Evolutionary conservation across 345 rosid genomes (phyloP).

Genomic region (Gossypium thurberi): DNA sequence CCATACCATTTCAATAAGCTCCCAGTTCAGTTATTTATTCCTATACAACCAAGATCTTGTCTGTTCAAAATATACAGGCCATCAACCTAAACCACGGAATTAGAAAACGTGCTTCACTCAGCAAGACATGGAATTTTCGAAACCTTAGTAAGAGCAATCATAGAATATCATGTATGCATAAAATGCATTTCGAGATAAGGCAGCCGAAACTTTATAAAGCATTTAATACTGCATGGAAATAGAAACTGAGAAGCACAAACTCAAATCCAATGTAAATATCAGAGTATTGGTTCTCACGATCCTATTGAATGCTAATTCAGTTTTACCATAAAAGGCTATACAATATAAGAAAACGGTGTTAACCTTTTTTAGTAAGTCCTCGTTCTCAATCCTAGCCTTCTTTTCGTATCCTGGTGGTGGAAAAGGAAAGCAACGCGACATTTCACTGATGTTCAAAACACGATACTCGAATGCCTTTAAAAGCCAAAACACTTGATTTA

Average conservation of each 20-base stretch:
- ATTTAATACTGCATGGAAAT: background rate
- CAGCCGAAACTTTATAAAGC: background rate
- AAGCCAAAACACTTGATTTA: conserved; percentile 30
- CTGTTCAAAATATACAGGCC: background rate
- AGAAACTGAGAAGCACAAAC: background rate
- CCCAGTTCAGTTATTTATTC: conserved; percentile 4
- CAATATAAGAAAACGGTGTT: conserved; percentile 11
- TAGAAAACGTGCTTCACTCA: background rate
- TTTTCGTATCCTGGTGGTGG: conserved; percentile 96
- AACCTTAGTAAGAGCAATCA: background rate
- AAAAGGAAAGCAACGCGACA: conserved; percentile 99
- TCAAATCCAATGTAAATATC: background rate
- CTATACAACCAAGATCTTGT: background rate
- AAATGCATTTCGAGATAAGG: background rate
- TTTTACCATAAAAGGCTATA: background rate
- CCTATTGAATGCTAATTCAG: conserved; percentile 1
- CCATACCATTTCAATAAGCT: background rate
- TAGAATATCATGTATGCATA: background rate
- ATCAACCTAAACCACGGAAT: conserved; percentile 2
- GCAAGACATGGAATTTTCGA: background rate
- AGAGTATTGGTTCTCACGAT: background rate
- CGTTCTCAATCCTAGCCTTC: conserved; percentile 51
- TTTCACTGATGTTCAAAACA: conserved; percentile 37
- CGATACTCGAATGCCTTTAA: conserved; percentile 15
- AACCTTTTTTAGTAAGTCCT: conserved; percentile 70